Percentiles rank a stretch among this genome's conserved stretches.
Conservation (phyloP, 2,329 filamentous ascomycete genomes). For the Fusarium sublunatum region DNA sequence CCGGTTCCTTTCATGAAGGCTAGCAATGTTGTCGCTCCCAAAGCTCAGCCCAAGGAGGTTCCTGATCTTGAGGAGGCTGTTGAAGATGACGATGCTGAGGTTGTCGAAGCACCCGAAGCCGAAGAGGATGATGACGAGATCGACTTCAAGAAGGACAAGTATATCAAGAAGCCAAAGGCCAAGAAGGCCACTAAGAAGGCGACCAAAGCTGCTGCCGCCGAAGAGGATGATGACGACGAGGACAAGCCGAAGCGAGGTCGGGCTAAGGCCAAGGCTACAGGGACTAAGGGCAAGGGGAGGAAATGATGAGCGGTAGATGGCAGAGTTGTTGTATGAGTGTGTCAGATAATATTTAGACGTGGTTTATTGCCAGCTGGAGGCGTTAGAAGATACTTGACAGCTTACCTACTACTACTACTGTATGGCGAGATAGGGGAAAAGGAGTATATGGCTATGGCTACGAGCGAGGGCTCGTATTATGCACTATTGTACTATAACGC, state of each 20-base stretch:
- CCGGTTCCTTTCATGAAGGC: slow-evolving; percentile 97
- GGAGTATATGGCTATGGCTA: slow-evolving; percentile 23
- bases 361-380: slow-evolving; percentile 12
- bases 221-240: slow-evolving; percentile 57
- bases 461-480: slow-evolving; percentile 17
- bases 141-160: slow-evolving; percentile 95
- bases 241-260: slow-evolving; percentile 64
- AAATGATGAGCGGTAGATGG: slow-evolving; percentile 47
- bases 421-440: slow-evolving; percentile 20
- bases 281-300: slow-evolving; percentile 62
- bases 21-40: slow-evolving; percentile 77
- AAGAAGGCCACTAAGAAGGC: slow-evolving; percentile 63
- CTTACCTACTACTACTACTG: background rate
- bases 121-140: slow-evolving; percentile 77
- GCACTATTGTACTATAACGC: slow-evolving; percentile 14
- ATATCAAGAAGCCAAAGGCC: slow-evolving; percentile 89
- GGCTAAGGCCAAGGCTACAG: slow-evolving; percentile 54
- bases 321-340: slow-evolving; percentile 3
- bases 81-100: slow-evolving; percentile 84
- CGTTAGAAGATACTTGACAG: slow-evolving; percentile 6
- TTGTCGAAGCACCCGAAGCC: slow-evolving; percentile 66
- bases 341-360: slow-evolving; percentile 21
- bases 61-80: slow-evolving; percentile 97
- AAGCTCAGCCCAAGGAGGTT: slow-evolving; percentile 77
- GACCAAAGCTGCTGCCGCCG: slow-evolving; percentile 57